Conservation (phyloP, 805 yeast species). For the Hanseniaspora valbyensis region DNA sequence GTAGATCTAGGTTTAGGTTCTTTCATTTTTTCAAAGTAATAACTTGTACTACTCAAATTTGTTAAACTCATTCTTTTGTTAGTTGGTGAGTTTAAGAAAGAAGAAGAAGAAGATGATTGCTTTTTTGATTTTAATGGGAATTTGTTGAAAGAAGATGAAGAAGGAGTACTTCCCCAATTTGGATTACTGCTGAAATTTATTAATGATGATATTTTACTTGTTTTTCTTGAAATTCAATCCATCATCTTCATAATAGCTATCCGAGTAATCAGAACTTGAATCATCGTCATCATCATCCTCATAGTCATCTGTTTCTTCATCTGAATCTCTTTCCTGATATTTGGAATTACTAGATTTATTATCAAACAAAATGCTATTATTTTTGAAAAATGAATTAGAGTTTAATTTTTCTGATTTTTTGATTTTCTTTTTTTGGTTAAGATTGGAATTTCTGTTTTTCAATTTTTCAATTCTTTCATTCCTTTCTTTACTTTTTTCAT, state of each 20-base stretch:
- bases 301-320: not conserved
- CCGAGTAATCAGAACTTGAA: too few relatives aligned
- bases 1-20: not conserved
- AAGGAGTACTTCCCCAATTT: not conserved
- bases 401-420: not conserved
- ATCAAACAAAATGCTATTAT: too few relatives aligned
- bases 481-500: constrained; percentile 9
- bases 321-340: not conserved
- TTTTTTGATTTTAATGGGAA: too few relatives aligned
- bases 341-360: too few relatives aligned
- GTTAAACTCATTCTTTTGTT: not conserved
- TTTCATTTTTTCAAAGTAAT: not conserved
- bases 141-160: not conserved
- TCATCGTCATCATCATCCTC: not conserved
- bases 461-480: constrained; percentile 2
- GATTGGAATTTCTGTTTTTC: not conserved
- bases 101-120: too few relatives aligned
- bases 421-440: not conserved
- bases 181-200: not conserved
- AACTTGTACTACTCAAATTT: not conserved
- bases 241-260: constrained; percentile 5
- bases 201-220: not conserved
- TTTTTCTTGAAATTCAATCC: constrained; percentile 5
- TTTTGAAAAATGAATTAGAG: not conserved
- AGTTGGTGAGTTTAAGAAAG: too few relatives aligned